Evolutionary conservation across 345 rosid genomes (phyloP), one percentile per base, ranked within the genome.

Genomic region (Sonneratia caseolaris): DNA sequence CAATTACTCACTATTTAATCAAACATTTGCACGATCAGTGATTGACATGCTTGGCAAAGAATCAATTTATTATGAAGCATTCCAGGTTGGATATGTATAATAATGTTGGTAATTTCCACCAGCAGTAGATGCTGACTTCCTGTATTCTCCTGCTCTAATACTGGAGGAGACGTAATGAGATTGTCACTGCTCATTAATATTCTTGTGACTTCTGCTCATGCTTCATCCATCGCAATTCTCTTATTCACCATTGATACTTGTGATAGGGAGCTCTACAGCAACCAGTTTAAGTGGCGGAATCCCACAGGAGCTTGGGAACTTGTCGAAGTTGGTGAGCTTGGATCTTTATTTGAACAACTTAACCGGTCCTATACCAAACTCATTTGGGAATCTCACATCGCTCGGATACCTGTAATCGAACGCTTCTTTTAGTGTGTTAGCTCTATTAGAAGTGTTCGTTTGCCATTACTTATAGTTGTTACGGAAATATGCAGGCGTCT

Each of bases 211-310:
- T 8, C 43, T 40, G 43, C 43, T 45, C 9, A 12, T 15, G 53
- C 5, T 36, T 65, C 18, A 12, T 65, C 21, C 16, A 22, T 36
- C 5, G 21, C 16, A 16, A n/a, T 0, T 32, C 19, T 42, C 47
- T 56, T 42, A 32, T 35, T 43, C 37, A 21, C 21, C 40, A 35
- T 4, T n/a, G 75, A 53, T 37, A 67, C 11, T 35, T 68, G 35
- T 75, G 48, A 43, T 74, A 75, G 78, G 78, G 74, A 70, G 15
- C 78, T 75, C 42, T 75, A 75, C 47, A 56, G 62, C 62, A 76
- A 76, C 71, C 16, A 67, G 37, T 32, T 32, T 76, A 71, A 71
- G 66, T 48, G 79, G 79, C 27, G 67, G 21, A 68, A 68, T 76
- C 57, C 79, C 79, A 18, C 68, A 68, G n/a, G 79, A 76, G 55